Evolutionary conservation across 2,329 filamentous ascomycete species (phyloP).

Genomic region (Cordyceps tenuipes): DNA sequence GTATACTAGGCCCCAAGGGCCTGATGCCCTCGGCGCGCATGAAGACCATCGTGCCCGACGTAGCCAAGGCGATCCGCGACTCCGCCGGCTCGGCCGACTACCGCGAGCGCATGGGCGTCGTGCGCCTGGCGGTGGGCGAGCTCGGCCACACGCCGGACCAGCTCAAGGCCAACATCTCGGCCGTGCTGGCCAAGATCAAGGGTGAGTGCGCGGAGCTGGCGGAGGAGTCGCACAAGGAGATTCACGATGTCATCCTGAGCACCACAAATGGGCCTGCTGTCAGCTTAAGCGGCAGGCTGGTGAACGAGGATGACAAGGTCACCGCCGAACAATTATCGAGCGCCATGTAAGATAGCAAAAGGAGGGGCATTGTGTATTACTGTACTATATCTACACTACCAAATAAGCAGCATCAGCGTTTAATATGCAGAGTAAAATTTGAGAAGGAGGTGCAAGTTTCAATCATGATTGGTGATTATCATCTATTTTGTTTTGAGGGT

Average conservation of each 20-base stretch:
- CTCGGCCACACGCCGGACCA: conserved; percentile 81
- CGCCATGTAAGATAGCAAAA: conserved; percentile 38
- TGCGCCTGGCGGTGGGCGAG: conserved; percentile 86
- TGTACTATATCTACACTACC: conserved; percentile 13
- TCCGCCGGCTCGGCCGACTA: conserved; percentile 81
- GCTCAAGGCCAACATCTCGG: conserved; percentile 74
- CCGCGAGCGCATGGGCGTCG: conserved; percentile 73
- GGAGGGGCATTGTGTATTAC: conserved; percentile 4
- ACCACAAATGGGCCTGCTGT: conserved; percentile 82
- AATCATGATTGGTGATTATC: conserved; percentile 24
- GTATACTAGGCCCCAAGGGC: conserved; percentile 77
- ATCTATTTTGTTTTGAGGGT: conserved; percentile 25
- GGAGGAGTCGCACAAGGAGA: conserved; percentile 35
- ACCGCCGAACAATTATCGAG: conserved; percentile 43
- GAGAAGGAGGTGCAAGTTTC: conserved; percentile 3
- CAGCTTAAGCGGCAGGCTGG: conserved; percentile 74
- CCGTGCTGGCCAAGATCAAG: conserved; percentile 68
- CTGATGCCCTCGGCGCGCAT: conserved; percentile 87
- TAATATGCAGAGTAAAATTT: conserved; percentile 5
- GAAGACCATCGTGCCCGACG: conserved; percentile 79
- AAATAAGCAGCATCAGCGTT: conserved; percentile 11
- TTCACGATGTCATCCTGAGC: conserved; percentile 65
- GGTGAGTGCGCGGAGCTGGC: conserved; percentile 67
- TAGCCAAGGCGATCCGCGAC: conserved; percentile 66
- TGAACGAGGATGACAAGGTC: conserved; percentile 49